A percentile compares a stretch with the other conserved stretches of the same genome.
phyloP scores from a whole-genome alignment of 2,329 filamentous ascomycete genomes.

The Cladosporium sp. region DNA sequence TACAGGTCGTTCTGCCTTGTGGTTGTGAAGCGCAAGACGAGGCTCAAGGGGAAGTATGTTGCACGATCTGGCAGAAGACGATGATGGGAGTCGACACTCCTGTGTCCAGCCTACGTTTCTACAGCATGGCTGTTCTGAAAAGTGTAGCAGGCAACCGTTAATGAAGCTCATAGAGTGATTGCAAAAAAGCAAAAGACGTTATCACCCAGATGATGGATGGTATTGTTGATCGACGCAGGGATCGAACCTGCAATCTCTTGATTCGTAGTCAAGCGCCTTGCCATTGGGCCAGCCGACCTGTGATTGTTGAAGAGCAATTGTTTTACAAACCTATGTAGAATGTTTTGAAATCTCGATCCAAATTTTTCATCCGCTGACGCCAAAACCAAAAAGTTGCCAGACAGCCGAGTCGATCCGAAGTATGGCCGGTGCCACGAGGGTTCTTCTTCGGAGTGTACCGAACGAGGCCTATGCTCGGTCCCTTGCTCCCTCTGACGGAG shows the following conservation, averaged over 20 bases:
- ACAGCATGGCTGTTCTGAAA: background rate
- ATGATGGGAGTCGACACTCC: background rate
- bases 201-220: background rate
- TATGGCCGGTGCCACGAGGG: background rate
- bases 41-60: background rate
- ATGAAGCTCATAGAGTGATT: background rate
- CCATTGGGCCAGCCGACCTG: conserved; percentile 52
- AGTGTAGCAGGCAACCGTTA: background rate
- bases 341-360: background rate
- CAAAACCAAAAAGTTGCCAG: background rate
- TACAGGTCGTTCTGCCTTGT: background rate
- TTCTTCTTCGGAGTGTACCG: conserved; percentile 1
- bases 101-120: background rate
- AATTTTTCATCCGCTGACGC: background rate
- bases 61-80: background rate
- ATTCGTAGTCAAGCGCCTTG: conserved; percentile 58
- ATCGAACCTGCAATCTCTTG: conserved; percentile 23
- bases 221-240: conserved; percentile 18
- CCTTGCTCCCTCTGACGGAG: background rate
- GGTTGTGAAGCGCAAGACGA: background rate
- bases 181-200: background rate
- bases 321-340: background rate
- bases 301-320: background rate
- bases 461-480: background rate
- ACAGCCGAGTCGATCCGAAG: background rate